Conservation (phyloP, 805 yeast species). For the Vanderwaltozyma tropicalis region DNA sequence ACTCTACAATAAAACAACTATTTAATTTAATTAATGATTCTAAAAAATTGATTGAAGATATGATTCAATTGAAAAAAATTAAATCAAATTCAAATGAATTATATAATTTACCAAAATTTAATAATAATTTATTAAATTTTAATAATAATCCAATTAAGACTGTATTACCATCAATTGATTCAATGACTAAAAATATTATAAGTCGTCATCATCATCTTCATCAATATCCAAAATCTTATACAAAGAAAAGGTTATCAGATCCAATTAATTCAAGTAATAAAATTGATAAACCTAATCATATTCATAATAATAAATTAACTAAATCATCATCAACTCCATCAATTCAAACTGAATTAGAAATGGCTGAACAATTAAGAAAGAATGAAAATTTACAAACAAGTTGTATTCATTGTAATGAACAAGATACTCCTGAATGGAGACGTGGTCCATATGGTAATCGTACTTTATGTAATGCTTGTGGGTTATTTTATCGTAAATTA, state of each 20-base stretch:
- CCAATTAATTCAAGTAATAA: not conserved
- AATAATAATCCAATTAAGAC: not conserved
- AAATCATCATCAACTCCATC: not conserved
- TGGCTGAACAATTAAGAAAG: conserved; percentile 9
- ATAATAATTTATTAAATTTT: too few species aligned
- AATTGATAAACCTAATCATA: too few species aligned
- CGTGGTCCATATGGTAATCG: conserved; percentile 79
- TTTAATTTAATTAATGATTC: not conserved
- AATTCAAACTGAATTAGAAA: conserved; percentile 5
- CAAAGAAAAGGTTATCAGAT: not conserved
- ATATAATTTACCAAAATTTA: not conserved
- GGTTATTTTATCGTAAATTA: conserved; percentile 60
- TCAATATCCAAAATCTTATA: too few species aligned
- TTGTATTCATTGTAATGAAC: conserved; percentile 65
- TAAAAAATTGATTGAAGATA: not conserved
- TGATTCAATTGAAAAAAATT: not conserved
- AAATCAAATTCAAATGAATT: not conserved
- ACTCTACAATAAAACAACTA: not conserved
- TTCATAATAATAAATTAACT: not conserved
- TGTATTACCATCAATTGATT: conserved; percentile 1
- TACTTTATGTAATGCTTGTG: conserved; percentile 90
- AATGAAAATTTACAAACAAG: conserved; percentile 11
- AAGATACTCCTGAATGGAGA: conserved; percentile 88
- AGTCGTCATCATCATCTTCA: not conserved
- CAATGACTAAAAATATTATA: not conserved